A percentile compares a stretch with the other conserved stretches of the same genome.
These are phyloP conservation scores for Phialophora chinensis DNA, from an alignment of 2,329 filamentous ascomycete genomes.

Conservation along the genomic window DNA sequence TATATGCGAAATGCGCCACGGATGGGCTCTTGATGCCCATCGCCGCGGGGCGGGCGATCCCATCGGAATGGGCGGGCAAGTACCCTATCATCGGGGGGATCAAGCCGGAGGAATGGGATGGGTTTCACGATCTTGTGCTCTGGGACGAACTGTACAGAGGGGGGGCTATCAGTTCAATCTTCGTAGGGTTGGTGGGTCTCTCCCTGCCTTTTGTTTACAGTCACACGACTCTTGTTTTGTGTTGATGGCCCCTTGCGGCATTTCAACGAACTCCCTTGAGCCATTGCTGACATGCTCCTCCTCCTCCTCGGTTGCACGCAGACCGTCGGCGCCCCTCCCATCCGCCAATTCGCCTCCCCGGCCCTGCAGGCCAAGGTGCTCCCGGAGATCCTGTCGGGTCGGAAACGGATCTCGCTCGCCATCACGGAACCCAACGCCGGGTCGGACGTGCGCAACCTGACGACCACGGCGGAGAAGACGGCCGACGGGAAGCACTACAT, in stretches of 20 bases:
- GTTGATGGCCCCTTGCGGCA: not conserved
- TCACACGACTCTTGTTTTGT: not conserved
- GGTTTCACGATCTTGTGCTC: slow-evolving; percentile 6
- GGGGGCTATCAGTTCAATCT: not conserved
- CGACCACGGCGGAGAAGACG: slow-evolving; percentile 64
- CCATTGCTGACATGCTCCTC: not conserved
- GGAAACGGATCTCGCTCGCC: slow-evolving; percentile 72
- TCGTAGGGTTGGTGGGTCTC: not conserved
- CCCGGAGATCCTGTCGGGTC: slow-evolving; percentile 69
- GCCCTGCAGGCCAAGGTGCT: slow-evolving; percentile 69
- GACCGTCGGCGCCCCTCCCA: slow-evolving; percentile 71
- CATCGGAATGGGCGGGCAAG: not conserved
- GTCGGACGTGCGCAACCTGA: slow-evolving; percentile 68
- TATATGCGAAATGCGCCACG: slow-evolving; percentile 3
- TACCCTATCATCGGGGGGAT: not conserved
- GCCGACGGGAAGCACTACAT: slow-evolving; percentile 56
- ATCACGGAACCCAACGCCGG: slow-evolving; percentile 78
- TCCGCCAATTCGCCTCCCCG: slow-evolving; percentile 69
- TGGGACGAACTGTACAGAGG: slow-evolving; percentile 4
- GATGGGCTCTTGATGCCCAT: slow-evolving; percentile 9
- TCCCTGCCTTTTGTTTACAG: not conserved
- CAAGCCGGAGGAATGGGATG: slow-evolving; percentile 8
- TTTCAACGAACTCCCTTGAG: not conserved
- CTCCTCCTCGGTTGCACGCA: not conserved
- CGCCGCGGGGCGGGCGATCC: not conserved